These are phyloP conservation scores for Craterostigma plantagineum DNA, from an alignment of 257 asterid species.

Conservation along the genomic window DNA sequence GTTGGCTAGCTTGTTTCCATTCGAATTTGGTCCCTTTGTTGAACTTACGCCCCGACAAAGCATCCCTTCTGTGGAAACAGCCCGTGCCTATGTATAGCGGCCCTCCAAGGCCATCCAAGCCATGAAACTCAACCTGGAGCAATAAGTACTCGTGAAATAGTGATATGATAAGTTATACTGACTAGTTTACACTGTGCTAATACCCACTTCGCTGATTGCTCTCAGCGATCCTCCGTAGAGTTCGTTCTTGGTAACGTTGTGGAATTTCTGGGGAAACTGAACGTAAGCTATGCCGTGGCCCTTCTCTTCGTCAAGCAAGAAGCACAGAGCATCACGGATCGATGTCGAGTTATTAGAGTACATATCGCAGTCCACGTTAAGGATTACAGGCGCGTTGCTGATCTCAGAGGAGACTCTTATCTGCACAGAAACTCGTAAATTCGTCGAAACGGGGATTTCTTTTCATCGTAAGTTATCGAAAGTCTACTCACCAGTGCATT, in stretches of 20 bases:
- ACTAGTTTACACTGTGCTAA: no score
- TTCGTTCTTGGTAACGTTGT: constrained; percentile 59
- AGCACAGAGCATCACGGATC: constrained; percentile 56
- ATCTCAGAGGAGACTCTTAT: constrained; percentile 72
- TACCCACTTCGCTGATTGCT: constrained; percentile 20
- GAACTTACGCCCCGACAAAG: constrained; percentile 39
- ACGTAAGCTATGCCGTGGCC: constrained; percentile 50
- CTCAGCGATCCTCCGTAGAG: constrained; percentile 35
- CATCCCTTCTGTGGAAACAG: constrained; percentile 76
- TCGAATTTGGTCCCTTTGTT: constrained; percentile 17
- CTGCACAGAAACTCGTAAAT: constrained; percentile 15
- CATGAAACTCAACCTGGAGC: constrained; percentile 50
- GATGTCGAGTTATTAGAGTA: constrained; percentile 53
- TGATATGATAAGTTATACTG: no score
- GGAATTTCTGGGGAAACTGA: constrained; percentile 55
- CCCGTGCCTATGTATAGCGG: constrained; percentile 57
- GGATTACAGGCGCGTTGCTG: constrained; percentile 56
- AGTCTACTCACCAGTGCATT: constrained; percentile 49
- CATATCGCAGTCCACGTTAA: constrained; percentile 86
- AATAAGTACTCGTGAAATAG: neutral
- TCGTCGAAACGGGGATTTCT: neutral
- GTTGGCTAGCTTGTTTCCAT: constrained; percentile 12
- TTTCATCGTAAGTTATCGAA: neutral
- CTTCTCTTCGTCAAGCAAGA: constrained; percentile 58
- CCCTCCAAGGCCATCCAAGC: constrained; percentile 67